phyloP scores from a whole-genome alignment of 2,329 filamentous ascomycete species.

The Diaporthe citri region DNA sequence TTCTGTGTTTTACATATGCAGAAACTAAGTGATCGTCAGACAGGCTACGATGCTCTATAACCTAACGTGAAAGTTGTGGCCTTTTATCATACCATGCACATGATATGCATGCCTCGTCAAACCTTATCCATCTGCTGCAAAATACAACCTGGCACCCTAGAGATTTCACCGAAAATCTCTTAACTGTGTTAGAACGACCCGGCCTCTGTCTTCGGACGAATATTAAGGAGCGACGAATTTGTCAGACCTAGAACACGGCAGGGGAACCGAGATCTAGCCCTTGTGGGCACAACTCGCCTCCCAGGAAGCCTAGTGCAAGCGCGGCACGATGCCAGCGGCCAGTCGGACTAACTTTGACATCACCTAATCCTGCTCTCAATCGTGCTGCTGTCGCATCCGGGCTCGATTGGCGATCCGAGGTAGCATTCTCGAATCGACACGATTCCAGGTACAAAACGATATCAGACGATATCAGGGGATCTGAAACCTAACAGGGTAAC shows the following conservation, averaged over 20 bases:
- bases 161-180: background rate
- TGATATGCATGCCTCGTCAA: background rate
- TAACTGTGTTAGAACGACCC: background rate
- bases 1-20: background rate
- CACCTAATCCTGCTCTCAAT: background rate
- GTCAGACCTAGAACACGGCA: background rate
- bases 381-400: background rate
- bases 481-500: constrained; percentile 6
- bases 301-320: background rate
- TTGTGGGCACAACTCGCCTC: background rate
- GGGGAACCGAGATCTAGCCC: background rate
- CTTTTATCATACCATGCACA: background rate
- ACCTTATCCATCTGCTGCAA: background rate
- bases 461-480: constrained; percentile 20
- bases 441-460: background rate
- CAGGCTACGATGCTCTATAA: background rate
- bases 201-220: background rate
- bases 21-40: background rate
- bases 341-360: background rate
- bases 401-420: constrained; percentile 12
- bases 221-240: background rate
- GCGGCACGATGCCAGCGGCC: background rate
- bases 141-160: background rate
- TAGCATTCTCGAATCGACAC: constrained; percentile 5
- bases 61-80: background rate